phyloP scores from a whole-genome alignment of 305 asterid genomes.

The Solanum hybrid region DNA sequence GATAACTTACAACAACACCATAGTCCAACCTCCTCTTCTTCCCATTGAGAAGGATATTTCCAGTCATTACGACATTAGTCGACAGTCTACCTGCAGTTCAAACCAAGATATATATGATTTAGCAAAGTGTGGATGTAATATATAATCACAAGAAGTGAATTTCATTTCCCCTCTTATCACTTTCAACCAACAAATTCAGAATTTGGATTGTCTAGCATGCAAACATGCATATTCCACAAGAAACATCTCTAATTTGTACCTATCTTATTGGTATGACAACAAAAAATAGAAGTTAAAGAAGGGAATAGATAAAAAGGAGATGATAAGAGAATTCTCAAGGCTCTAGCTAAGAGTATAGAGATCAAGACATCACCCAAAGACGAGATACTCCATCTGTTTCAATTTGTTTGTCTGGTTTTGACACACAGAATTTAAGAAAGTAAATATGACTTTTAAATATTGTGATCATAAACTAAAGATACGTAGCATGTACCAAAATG shows the following conservation, averaged over 20 bases:
- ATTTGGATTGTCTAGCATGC: not conserved
- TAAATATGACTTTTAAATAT: not conserved
- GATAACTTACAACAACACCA: conserved; percentile 56
- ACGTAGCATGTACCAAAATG: not conserved
- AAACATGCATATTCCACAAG: not conserved
- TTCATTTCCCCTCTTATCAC: not conserved
- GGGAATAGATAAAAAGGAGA: not conserved
- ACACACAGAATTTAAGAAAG: not conserved
- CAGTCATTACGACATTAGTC: conserved; percentile 64
- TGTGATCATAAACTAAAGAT: not conserved
- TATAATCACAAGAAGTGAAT: not conserved
- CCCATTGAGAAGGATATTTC: conserved; percentile 65
- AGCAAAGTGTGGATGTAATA: not conserved
- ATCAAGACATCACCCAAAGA: not conserved
- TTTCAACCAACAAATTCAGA: not conserved
- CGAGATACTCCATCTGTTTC: not conserved
- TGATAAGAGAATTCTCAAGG: not conserved
- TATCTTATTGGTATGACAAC: not conserved
- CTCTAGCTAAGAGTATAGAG: not conserved
- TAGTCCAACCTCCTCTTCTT: conserved; percentile 49
- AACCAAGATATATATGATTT: not conserved
- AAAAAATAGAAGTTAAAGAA: not conserved
- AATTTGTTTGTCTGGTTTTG: not conserved
- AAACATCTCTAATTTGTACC: not conserved
- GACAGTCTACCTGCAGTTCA: conserved; percentile 65